Conservation (phyloP, 2,329 filamentous ascomycete genomes). For the Chaetomiaceae sp. region DNA sequence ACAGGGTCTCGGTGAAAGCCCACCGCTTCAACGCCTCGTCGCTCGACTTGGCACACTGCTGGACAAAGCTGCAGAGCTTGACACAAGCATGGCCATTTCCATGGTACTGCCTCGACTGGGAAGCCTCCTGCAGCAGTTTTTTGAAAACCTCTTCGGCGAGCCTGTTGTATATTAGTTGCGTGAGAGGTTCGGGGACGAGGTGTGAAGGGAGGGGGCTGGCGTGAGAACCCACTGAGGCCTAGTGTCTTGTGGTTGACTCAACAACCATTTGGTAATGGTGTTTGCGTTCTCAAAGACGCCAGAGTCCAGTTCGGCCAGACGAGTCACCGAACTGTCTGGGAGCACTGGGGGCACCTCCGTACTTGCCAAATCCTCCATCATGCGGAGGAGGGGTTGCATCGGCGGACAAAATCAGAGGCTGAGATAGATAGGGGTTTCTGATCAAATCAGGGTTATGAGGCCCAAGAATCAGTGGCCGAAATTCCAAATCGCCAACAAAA, state of each 20-base stretch:
- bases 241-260: constrained; percentile 16
- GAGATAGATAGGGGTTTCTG: neutral
- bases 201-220: too few relatives aligned
- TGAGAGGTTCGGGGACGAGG: too few relatives aligned
- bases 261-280: constrained; percentile 27
- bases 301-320: constrained; percentile 12
- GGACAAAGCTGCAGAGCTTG: constrained; percentile 59
- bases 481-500: neutral
- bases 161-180: constrained; percentile 21
- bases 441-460: neutral
- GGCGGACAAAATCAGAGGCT: neutral
- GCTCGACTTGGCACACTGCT: constrained; percentile 51
- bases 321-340: neutral
- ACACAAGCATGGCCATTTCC: constrained; percentile 48
- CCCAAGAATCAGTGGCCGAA: neutral
- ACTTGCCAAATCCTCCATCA: constrained; percentile 3
- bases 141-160: constrained; percentile 43
- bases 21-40: constrained; percentile 41
- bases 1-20: constrained; percentile 49
- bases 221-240: constrained; percentile 17
- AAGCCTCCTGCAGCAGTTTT: constrained; percentile 45
- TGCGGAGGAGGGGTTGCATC: constrained; percentile 7
- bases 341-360: constrained; percentile 11
- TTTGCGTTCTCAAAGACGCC: constrained; percentile 28
- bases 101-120: constrained; percentile 52